These are phyloP conservation scores for Pilobolus umbonatus DNA, from an alignment of 192 early-diverging fungal species.

Conservation along the genomic window DNA sequence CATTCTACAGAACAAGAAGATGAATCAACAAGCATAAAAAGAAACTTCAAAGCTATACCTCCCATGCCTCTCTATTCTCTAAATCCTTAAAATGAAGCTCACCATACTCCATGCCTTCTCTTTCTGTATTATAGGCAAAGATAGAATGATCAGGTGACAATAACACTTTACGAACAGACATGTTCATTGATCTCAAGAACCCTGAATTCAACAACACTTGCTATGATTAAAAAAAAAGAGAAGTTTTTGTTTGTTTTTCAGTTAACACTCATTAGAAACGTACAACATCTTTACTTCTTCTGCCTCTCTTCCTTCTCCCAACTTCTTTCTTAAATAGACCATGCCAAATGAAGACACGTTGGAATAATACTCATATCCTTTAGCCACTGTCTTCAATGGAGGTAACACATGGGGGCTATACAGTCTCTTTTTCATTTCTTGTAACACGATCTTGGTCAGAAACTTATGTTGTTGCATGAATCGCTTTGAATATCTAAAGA, in stretches of 20 bases:
- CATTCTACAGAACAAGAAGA: slow-evolving; percentile 18
- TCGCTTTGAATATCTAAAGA: slow-evolving; percentile 22
- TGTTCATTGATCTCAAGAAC: slow-evolving; percentile 42
- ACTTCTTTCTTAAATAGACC: slow-evolving; percentile 45
- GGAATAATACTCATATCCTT: slow-evolving; percentile 53
- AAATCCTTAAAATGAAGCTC: slow-evolving; percentile 48
- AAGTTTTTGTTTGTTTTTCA: not conserved
- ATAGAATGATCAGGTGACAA: slow-evolving; percentile 48
- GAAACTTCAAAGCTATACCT: slow-evolving; percentile 22
- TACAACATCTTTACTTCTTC: slow-evolving; percentile 44
- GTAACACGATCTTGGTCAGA: slow-evolving; percentile 10
- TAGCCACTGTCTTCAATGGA: slow-evolving; percentile 40
- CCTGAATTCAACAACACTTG: slow-evolving; percentile 48
- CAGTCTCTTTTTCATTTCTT: slow-evolving; percentile 53
- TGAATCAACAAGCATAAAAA: not conserved
- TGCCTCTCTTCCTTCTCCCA: slow-evolving; percentile 29
- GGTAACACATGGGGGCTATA: slow-evolving; percentile 34
- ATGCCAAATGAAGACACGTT: slow-evolving; percentile 41
- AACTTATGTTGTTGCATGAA: slow-evolving; percentile 14
- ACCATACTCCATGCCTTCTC: slow-evolving; percentile 50
- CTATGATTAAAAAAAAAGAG: slow-evolving; percentile 17
- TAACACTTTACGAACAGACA: slow-evolving; percentile 42
- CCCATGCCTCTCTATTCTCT: slow-evolving; percentile 25
- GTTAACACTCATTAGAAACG: too few relatives aligned
- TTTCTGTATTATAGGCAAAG: slow-evolving; percentile 47